Percentiles rank a stretch among this genome's conserved stretches.
Evolutionary conservation across 768 basidiomycete species (phyloP).

Genomic region (Sutorius australiensis): DNA sequence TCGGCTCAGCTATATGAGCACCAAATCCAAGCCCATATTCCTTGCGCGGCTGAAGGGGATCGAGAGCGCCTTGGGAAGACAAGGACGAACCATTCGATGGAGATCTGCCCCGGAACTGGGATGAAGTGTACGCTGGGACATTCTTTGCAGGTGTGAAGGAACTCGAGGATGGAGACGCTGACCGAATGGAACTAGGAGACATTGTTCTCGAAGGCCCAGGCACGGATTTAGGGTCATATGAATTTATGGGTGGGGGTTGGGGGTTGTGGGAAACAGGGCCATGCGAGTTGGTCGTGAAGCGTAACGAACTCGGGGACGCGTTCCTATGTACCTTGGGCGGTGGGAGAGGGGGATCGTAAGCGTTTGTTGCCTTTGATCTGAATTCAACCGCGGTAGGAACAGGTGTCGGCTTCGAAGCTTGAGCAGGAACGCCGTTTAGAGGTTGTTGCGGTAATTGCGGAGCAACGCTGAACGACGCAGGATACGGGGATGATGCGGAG

Average conservation of each 20-base stretch:
- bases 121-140: constrained; percentile 11
- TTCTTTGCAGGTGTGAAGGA: constrained; percentile 36
- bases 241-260: constrained; percentile 9
- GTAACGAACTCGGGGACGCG: constrained; percentile 25
- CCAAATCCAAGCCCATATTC: constrained; percentile 27
- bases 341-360: constrained; percentile 75
- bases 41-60: constrained; percentile 21
- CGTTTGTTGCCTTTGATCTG: constrained; percentile 64
- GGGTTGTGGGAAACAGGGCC: constrained; percentile 7
- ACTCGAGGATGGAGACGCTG: constrained; percentile 28
- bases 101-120: constrained; percentile 37
- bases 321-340: constrained; percentile 37
- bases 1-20: constrained; percentile 18
- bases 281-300: constrained; percentile 18
- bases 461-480: constrained; percentile 12
- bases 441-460: constrained; percentile 12
- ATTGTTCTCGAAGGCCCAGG: constrained; percentile 27
- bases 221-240: constrained; percentile 19
- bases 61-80: constrained; percentile 28
- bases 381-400: constrained; percentile 43
- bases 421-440: constrained; percentile 23
- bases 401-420: constrained; percentile 32
- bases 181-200: constrained; percentile 27
- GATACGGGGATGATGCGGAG: constrained; percentile 26
- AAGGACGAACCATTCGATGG: constrained; percentile 44